These are phyloP conservation scores for Solanum sparsipilum DNA, from an alignment of 257 asterid species.

Conservation along the genomic window DNA sequence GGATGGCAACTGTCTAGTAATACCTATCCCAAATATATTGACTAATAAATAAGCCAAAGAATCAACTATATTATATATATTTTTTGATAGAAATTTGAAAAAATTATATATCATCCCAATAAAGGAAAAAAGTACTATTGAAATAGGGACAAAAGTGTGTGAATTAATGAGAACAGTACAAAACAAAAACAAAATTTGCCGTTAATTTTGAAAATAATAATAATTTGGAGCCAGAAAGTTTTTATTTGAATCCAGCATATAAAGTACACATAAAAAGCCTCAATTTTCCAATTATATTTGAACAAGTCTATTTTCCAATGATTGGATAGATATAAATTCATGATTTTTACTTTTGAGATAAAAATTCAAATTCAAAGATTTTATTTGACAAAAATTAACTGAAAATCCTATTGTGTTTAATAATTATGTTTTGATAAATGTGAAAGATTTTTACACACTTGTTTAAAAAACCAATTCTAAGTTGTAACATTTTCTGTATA, in stretches of 20 bases:
- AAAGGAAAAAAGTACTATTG: neutral
- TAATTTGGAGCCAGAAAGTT: neutral
- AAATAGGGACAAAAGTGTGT: neutral
- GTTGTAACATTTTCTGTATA: neutral
- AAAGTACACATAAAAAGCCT: neutral
- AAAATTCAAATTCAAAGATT: neutral
- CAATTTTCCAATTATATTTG: neutral
- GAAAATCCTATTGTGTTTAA: neutral
- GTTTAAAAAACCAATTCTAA: neutral
- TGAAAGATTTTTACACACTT: neutral
- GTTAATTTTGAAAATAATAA: neutral
- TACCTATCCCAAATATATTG: neutral
- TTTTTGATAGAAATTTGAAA: neutral
- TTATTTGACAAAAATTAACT: neutral
- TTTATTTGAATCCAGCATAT: neutral
- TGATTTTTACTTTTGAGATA: neutral
- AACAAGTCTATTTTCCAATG: neutral
- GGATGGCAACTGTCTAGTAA: neutral
- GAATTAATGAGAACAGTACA: neutral
- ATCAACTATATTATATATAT: neutral
- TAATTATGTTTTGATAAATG: neutral
- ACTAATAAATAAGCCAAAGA: neutral
- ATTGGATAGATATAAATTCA: neutral
- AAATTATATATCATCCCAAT: neutral
- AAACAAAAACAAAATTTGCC: neutral